Percentiles rank a stretch among this genome's conserved stretches.
Conservation (phyloP, 352 stramenopile species). For the Pythium guiyangense region DNA sequence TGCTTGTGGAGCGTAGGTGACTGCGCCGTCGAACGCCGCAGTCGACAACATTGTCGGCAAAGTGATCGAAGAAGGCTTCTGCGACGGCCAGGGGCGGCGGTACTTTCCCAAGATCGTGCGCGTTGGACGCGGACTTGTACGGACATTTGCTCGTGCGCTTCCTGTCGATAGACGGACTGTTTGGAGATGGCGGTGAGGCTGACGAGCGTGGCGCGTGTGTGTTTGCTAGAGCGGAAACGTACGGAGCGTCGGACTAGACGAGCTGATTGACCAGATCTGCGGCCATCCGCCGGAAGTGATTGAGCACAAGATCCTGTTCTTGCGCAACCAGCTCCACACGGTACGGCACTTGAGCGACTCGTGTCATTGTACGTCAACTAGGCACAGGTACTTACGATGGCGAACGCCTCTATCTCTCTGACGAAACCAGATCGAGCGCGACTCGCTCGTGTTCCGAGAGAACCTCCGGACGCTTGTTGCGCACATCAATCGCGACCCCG, state of each 20-base stretch:
- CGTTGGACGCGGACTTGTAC: constrained; percentile 81
- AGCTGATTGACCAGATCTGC: constrained; percentile 83
- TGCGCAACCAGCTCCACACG: constrained; percentile 46
- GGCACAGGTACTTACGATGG: neutral
- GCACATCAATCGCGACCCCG: constrained; percentile 65
- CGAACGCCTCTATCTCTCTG: neutral
- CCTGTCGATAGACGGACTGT: no score
- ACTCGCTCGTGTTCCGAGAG: constrained; percentile 61
- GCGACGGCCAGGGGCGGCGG: constrained; percentile 88
- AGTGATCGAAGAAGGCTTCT: constrained; percentile 94
- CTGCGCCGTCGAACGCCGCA: constrained; percentile 93
- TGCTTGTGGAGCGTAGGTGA: constrained; percentile 38
- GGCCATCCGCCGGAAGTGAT: constrained; percentile 68
- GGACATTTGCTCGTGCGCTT: constrained; percentile 8
- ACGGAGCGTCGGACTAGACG: constrained; percentile 73
- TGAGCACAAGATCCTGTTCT: constrained; percentile 47
- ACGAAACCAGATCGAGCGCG: constrained; percentile 52
- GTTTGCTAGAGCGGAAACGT: constrained; percentile 58
- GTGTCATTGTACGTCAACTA: no score
- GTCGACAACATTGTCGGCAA: constrained; percentile 97
- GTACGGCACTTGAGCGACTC: constrained; percentile 36
- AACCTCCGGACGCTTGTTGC: constrained; percentile 65
- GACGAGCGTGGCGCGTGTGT: neutral
- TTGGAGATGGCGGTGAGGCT: no score
- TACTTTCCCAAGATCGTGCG: constrained; percentile 96